Evolutionary conservation across 225 moss, liverwort and hornwort genomes (phyloP).

Genomic region (Pleurozium schreberi): DNA sequence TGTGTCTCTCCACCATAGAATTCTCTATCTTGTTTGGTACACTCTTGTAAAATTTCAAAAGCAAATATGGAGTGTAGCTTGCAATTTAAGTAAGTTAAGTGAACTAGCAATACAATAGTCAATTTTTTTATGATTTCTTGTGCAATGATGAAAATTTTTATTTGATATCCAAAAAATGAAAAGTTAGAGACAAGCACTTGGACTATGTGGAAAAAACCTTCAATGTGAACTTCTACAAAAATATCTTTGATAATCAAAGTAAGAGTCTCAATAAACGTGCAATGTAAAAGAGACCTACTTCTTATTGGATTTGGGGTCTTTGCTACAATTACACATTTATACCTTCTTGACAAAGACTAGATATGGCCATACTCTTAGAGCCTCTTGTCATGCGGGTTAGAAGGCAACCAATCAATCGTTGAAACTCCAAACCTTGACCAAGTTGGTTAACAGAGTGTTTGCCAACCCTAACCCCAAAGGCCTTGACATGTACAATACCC

Average conservation of each 20-base stretch:
- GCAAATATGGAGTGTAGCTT: not conserved
- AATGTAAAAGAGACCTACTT: not conserved
- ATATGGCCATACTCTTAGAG: not conserved
- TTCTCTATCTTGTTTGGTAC: not conserved
- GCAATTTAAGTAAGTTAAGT: not conserved
- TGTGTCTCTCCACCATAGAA: rapidly evolving
- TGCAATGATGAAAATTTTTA: not conserved
- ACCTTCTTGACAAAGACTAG: not conserved
- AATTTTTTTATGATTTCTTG: not conserved
- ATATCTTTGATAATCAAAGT: not conserved
- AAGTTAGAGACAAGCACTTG: not conserved
- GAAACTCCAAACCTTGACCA: too few species aligned
- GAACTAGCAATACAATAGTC: rapidly evolving
- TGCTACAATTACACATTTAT: rapidly evolving
- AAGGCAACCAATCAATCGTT: too few species aligned
- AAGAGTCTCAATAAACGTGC: not conserved
- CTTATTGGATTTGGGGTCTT: rapidly evolving
- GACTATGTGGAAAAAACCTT: not conserved
- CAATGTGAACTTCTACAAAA: not conserved
- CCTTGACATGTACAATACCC: too few species aligned
- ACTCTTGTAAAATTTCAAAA: not conserved
- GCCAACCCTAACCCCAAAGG: too few species aligned
- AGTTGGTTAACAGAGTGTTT: too few species aligned
- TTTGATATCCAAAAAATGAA: not conserved
- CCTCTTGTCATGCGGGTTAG: too few species aligned